A percentile compares a stretch with the other conserved stretches of the same genome.
These are phyloP conservation scores for Puccinia novopanici DNA, from an alignment of 1,284 basidiomycete species.

Conservation along the genomic window DNA sequence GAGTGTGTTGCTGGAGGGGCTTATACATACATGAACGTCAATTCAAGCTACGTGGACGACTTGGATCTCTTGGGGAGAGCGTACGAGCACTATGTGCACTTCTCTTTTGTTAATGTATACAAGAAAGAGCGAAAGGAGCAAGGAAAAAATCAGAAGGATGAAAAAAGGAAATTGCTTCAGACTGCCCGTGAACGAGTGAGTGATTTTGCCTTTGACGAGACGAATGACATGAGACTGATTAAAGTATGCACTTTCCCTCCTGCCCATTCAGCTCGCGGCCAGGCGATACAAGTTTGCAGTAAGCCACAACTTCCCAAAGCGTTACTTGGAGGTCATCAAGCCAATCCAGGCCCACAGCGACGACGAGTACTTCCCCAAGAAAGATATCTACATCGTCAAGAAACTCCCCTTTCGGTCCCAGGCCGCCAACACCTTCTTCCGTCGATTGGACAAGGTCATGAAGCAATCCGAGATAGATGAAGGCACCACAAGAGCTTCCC, in stretches of 20 bases:
- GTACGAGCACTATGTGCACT: too few relatives aligned
- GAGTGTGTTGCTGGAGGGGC: neutral
- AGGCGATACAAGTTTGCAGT: slow-evolving; percentile 33
- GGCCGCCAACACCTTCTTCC: slow-evolving; percentile 22
- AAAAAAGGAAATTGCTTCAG: too few relatives aligned
- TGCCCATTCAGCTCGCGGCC: slow-evolving; percentile 8
- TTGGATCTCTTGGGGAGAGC: neutral
- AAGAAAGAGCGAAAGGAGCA: too few relatives aligned
- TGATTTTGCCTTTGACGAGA: too few relatives aligned
- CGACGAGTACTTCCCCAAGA: slow-evolving; percentile 9
- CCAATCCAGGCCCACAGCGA: too few relatives aligned
- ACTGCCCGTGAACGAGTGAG: too few relatives aligned
- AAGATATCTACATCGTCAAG: slow-evolving; percentile 10
- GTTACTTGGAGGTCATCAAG: neutral
- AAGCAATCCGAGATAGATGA: neutral
- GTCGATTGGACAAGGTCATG: slow-evolving; percentile 4
- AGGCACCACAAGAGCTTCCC: neutral
- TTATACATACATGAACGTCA: too few relatives aligned
- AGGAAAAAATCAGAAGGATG: too few relatives aligned
- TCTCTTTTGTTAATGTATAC: neutral
- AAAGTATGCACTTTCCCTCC: too few relatives aligned
- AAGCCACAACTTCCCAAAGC: slow-evolving; percentile 23
- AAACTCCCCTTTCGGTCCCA: too few relatives aligned
- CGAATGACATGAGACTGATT: too few relatives aligned
- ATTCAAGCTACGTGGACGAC: neutral